These are phyloP conservation scores for Falciphora oryzae DNA, from an alignment of 2,329 filamentous ascomycete genomes.

Conservation along the genomic window DNA sequence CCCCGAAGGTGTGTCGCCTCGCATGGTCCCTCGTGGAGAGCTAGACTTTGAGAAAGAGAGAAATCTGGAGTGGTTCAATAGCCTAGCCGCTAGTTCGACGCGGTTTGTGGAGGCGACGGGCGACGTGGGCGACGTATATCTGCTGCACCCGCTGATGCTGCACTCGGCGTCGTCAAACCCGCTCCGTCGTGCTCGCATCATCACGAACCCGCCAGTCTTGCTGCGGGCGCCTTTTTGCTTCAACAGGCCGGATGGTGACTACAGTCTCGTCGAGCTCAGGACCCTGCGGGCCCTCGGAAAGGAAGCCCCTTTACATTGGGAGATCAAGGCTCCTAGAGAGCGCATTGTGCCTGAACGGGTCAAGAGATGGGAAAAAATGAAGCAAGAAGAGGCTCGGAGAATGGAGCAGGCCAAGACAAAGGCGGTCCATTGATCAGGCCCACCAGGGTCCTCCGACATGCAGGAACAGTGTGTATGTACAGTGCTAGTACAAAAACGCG, in stretches of 20 bases:
- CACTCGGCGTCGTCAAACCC: conserved; percentile 48
- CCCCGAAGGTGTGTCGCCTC: conserved; percentile 60
- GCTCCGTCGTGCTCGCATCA: conserved; percentile 35
- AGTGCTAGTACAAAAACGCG: no score
- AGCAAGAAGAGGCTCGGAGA: conserved; percentile 34
- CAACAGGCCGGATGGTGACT: conserved; percentile 38
- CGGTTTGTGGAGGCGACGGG: conserved; percentile 50
- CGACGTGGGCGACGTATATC: conserved; percentile 48
- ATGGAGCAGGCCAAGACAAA: conserved; percentile 9
- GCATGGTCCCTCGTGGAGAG: conserved; percentile 53
- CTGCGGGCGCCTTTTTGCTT: conserved; percentile 47
- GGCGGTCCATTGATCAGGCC: no score
- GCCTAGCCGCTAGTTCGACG: conserved; percentile 32
- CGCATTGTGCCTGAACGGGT: conserved; percentile 43
- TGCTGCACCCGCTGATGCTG: conserved; percentile 56
- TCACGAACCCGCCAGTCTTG: conserved; percentile 51
- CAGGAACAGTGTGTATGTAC: no score
- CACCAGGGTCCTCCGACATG: no score
- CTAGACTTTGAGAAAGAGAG: conserved; percentile 37
- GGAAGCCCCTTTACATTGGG: conserved; percentile 45
- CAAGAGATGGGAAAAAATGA: conserved; percentile 43
- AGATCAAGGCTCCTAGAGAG: conserved; percentile 43
- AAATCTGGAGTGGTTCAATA: conserved; percentile 39
- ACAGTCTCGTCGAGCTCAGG: conserved; percentile 50
- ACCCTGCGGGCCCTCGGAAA: conserved; percentile 44